A percentile compares a stretch with the other conserved stretches of the same genome.
phyloP scores from a whole-genome alignment of 805 yeast species.

The Clavispora vitiphila region DNA sequence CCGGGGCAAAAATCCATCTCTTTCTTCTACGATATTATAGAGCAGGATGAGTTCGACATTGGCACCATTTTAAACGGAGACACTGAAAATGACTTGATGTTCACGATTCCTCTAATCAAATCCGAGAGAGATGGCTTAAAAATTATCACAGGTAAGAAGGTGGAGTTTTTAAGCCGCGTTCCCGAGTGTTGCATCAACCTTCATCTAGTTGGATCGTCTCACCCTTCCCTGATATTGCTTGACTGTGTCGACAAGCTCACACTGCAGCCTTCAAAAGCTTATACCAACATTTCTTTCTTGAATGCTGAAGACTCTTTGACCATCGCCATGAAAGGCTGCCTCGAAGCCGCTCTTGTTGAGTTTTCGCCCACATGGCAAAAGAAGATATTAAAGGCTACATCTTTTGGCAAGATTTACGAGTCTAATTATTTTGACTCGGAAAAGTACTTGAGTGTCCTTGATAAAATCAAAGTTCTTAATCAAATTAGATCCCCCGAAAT shows the following conservation, averaged over 20 bases:
- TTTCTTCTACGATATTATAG: conserved; percentile 42
- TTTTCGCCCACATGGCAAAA: conserved; percentile 79
- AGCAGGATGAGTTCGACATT: conserved; percentile 25
- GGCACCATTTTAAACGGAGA: conserved; percentile 16
- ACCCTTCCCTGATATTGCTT: conserved; percentile 74
- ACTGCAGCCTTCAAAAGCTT: conserved; percentile 71
- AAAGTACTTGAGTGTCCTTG: conserved; percentile 57
- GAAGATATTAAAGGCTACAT: conserved; percentile 69
- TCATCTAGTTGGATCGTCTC: conserved; percentile 77
- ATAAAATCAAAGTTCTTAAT: conserved; percentile 63
- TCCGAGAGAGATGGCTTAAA: conserved; percentile 69
- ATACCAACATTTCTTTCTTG: conserved; percentile 61
- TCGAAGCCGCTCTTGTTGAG: conserved; percentile 72
- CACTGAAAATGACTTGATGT: conserved; percentile 17
- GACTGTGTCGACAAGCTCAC: conserved; percentile 67
- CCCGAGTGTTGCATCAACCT: conserved; percentile 51
- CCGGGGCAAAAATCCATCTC: conserved; percentile 58
- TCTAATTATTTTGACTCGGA: conserved; percentile 51
- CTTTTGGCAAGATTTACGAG: conserved; percentile 71
- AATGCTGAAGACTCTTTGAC: conserved; percentile 39
- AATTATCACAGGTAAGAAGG: conserved; percentile 50
- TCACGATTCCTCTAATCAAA: conserved; percentile 36
- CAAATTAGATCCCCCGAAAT: conserved; percentile 57
- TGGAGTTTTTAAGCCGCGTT: conserved; percentile 65
- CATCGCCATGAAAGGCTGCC: conserved; percentile 65